Percentiles rank a stretch among this genome's conserved stretches.
Conservation (phyloP, 768 basidiomycete species). For the Pisolithus tinctorius region DNA sequence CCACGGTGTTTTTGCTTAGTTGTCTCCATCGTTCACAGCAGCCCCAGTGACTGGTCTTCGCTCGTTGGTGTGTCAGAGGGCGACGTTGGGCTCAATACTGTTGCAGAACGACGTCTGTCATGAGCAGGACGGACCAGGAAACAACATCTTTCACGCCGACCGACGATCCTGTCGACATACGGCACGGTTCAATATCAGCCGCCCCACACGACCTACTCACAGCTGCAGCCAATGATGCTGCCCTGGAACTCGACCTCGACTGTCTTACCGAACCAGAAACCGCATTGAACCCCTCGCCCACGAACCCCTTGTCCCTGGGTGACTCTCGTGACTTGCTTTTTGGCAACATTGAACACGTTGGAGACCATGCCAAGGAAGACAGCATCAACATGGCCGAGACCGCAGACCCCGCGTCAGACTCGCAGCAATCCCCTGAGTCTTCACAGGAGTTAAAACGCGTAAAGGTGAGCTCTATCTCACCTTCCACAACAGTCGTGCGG, state of each 20-base stretch:
- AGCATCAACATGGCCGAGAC: conserved; percentile 29
- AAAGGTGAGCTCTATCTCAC: conserved; percentile 46
- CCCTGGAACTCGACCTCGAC: conserved; percentile 23
- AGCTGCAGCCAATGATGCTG: conserved; percentile 26
- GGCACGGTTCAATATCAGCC: conserved; percentile 27
- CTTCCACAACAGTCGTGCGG: conserved; percentile 12
- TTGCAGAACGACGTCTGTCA: conserved; percentile 21
- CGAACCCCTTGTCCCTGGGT: conserved; percentile 21
- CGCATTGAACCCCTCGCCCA: conserved; percentile 18
- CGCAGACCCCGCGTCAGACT: conserved; percentile 38
- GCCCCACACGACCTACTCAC: conserved; percentile 22
- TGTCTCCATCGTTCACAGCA: background rate
- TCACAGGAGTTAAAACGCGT: conserved; percentile 81
- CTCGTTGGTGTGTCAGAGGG: background rate
- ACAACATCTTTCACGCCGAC: conserved; percentile 23
- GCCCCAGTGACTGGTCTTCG: background rate
- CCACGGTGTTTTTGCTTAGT: background rate
- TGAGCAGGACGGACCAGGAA: conserved; percentile 38
- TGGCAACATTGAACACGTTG: conserved; percentile 29
- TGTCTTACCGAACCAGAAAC: conserved; percentile 21
- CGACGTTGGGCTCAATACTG: too few relatives aligned
- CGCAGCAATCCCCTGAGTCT: conserved; percentile 52
- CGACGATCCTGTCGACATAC: conserved; percentile 26
- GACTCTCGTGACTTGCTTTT: conserved; percentile 28
- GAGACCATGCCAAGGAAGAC: conserved; percentile 25